These are phyloP conservation scores for Protomyces pachydermus DNA, from an alignment of 1,139 yeast species.

Conservation along the genomic window DNA sequence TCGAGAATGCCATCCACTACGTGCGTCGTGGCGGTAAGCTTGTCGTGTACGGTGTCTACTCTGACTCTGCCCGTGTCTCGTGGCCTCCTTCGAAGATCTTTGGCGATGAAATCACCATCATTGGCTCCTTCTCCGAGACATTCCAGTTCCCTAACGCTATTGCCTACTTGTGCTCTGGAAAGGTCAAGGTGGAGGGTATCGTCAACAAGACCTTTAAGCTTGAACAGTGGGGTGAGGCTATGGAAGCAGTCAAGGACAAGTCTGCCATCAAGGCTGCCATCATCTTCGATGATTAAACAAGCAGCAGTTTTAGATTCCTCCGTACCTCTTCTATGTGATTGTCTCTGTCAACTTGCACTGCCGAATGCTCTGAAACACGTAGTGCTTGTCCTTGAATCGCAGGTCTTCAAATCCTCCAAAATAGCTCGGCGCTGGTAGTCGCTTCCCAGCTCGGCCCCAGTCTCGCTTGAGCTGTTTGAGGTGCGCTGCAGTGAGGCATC, in stretches of 20 bases:
- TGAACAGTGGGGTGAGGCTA: conserved; percentile 32
- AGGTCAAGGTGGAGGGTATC: conserved; percentile 31
- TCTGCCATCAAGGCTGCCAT: conserved; percentile 32
- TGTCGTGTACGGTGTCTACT: conserved; percentile 32
- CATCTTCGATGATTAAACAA: conserved; percentile 19
- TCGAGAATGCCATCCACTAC: conserved; percentile 30
- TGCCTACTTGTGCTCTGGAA: conserved; percentile 30
- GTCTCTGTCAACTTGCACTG: background rate
- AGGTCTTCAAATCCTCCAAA: background rate
- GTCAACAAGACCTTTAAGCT: conserved; percentile 32
- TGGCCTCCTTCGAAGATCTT: conserved; percentile 32
- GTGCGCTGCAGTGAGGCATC: background rate
- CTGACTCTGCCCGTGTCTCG: conserved; percentile 29
- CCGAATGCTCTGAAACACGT: background rate
- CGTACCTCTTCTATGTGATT: background rate
- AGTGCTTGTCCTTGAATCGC: background rate
- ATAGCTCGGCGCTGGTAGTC: background rate
- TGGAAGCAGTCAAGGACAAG: conserved; percentile 30
- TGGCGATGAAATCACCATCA: conserved; percentile 32
- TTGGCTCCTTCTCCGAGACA: conserved; percentile 32
- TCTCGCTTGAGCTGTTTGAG: background rate
- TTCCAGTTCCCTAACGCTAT: conserved; percentile 32
- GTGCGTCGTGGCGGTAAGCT: conserved; percentile 32
- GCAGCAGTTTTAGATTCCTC: background rate
- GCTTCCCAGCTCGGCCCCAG: background rate